These are phyloP conservation scores for Talaromyces wortmannii DNA, from an alignment of 495 filamentous ascomycete species.

Conservation along the genomic window DNA sequence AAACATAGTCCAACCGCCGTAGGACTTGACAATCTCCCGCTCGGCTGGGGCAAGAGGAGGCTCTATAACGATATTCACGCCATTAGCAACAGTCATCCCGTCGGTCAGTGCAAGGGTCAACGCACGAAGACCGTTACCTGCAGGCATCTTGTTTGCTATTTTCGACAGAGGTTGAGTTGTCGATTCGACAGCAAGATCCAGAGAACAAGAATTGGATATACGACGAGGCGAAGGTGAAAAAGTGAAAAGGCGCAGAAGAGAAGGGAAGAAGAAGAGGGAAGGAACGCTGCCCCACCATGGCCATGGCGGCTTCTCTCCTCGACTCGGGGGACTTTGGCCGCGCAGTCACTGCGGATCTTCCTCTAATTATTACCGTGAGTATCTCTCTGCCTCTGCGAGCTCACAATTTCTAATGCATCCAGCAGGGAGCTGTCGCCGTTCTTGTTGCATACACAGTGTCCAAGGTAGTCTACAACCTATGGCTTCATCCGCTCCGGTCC, in stretches of 20 bases:
- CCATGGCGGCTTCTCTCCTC: no score
- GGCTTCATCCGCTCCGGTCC: conserved; percentile 16
- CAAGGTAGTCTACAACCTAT: conserved; percentile 18
- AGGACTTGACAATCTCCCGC: conserved; percentile 21
- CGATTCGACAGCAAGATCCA: no score
- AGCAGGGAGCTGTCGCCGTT: neutral
- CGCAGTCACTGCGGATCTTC: neutral
- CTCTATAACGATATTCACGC: conserved; percentile 8
- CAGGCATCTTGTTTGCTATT: neutral
- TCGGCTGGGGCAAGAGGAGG: conserved; percentile 22
- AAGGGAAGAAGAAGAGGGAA: no score
- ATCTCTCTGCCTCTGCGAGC: neutral
- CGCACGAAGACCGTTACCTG: neutral
- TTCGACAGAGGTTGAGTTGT: no score
- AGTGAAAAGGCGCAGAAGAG: no score
- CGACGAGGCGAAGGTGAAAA: no score
- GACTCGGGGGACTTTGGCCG: no score
- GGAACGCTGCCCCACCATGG: no score
- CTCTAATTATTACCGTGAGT: neutral
- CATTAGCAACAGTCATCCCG: neutral
- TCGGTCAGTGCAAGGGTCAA: neutral
- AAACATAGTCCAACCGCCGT: conserved; percentile 25
- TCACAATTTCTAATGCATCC: neutral
- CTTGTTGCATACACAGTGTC: neutral
- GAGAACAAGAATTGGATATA: no score